Evolutionary conservation across 441 rosid genomes (phyloP).

Genomic region (Corymbia calophylla): DNA sequence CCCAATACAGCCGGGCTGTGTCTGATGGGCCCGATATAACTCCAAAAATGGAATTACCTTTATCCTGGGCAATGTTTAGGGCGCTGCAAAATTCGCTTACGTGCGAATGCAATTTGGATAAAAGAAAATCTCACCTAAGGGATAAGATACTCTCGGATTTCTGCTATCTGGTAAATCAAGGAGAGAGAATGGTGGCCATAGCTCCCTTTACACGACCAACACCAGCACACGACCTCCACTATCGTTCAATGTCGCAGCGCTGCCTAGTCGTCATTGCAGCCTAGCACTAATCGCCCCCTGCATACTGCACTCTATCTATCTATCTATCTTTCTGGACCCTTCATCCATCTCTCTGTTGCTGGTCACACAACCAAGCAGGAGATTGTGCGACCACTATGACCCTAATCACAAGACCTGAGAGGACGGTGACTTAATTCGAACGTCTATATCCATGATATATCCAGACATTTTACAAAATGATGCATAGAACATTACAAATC

Average conservation of each 20-base stretch:
- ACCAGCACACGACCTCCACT: not conserved
- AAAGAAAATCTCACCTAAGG: not conserved
- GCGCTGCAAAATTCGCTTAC: not conserved
- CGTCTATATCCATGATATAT: not conserved
- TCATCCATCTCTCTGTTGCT: not conserved
- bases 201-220: not conserved
- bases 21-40: not conserved
- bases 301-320: not conserved
- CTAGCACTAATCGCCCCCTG: no score
- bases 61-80: not conserved
- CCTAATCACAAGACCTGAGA: not conserved
- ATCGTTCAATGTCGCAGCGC: not conserved
- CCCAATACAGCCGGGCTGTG: not conserved
- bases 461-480: not conserved
- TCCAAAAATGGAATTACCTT: not conserved
- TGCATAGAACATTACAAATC: not conserved
- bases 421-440: not conserved
- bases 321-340: not conserved
- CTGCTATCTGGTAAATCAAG: not conserved
- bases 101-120: not conserved
- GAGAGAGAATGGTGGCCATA: not conserved
- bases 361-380: no score
- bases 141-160: not conserved
- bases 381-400: not conserved
- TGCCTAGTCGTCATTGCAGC: not conserved